Evolutionary conservation across 2,329 filamentous ascomycete genomes (phyloP), one percentile per base, ranked within the genome.

Genomic region (Exophiala spinifera): DNA sequence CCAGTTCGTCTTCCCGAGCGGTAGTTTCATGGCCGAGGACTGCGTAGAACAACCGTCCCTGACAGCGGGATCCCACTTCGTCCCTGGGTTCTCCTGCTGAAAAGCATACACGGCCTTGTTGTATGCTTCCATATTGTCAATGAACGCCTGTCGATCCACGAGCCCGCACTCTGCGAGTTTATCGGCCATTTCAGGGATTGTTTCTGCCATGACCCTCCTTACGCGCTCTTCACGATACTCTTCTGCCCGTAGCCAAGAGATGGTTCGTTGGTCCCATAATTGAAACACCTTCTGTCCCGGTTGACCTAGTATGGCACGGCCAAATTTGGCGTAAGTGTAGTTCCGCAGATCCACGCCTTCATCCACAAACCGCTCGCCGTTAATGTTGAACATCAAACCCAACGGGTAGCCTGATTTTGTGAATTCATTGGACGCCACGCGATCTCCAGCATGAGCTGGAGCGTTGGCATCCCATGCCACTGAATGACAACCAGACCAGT

Each of bases 341-440:
- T 87, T 87, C 2, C 84, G 73, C 59, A 86, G 66, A 60, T 87
- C 84, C 7, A 80, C 62, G 0, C 84, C 85, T 63, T 88, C 85
- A 61, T 87, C 84, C 0, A 87, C 82, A 62, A 87, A 87, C 1
- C 85, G 73, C 39, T 76, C 64, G 0, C 84, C 85, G 0, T 77
- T 63, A 0, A 67, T 66, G 61, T 88, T 87, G 14, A 87, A 53
- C 79, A 86, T 87, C 11, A 87, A 60, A 0, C 84, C 85, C 0
- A 87, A 71, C 0, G 85, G 84, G 60, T 87, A 87, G 1, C 84
- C 85, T 0, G 80, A 85, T 64, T 88, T 88, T 5, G 84, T 88
- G 63, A 79, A 86, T 65, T 86, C 79, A 62, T 88, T 87, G 3
- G 84, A 83, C 1, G 81, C 69, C n/a, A 69, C 69, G 1, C 81